Evolutionary conservation across 345 rosid species (phyloP).

Genomic region (Lepidium africanum): DNA sequence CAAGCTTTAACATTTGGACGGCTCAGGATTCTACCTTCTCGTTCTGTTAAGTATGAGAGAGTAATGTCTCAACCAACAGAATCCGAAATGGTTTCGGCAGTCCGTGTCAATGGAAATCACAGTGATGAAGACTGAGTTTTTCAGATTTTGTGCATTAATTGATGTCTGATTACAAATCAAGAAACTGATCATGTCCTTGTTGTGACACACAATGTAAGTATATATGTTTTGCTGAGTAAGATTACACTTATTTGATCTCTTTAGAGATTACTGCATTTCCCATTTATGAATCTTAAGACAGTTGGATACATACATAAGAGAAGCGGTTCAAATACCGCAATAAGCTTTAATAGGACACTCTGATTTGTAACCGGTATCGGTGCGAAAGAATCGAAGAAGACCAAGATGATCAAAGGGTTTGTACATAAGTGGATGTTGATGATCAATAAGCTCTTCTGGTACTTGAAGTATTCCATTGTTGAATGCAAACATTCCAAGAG

Average conservation of each 20-base stretch:
- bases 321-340: constrained; percentile 29
- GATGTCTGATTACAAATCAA: constrained; percentile 7
- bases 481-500: constrained; percentile 29
- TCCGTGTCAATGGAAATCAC: constrained; percentile 30
- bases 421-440: constrained; percentile 31
- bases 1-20: constrained; percentile 42
- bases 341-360: constrained; percentile 29
- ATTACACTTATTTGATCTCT: neutral
- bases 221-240: neutral
- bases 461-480: constrained; percentile 20
- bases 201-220: constrained; percentile 21
- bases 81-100: constrained; percentile 53
- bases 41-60: constrained; percentile 56
- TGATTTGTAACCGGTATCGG: constrained; percentile 13
- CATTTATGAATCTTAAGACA: neutral
- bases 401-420: constrained; percentile 30
- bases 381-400: constrained; percentile 24
- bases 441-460: constrained; percentile 31
- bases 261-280: neutral
- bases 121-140: constrained; percentile 39
- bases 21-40: constrained; percentile 49
- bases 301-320: neutral
- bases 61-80: constrained; percentile 51
- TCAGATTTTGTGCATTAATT: neutral
- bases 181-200: constrained; percentile 11